phyloP scores from a whole-genome alignment of 805 yeast species.

The Komagataella kurtzmanii region DNA sequence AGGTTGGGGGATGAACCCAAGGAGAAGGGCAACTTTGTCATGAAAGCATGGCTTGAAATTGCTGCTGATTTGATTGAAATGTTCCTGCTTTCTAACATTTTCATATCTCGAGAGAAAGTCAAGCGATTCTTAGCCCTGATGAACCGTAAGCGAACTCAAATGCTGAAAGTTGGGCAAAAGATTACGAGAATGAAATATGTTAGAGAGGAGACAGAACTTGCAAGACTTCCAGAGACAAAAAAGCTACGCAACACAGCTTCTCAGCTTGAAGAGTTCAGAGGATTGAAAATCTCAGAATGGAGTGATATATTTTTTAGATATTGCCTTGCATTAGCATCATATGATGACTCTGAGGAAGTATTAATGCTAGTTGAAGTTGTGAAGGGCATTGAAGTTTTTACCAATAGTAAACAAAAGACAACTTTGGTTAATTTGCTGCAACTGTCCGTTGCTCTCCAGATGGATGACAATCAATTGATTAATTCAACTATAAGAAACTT shows the following conservation, averaged over 20 bases:
- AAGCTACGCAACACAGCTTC: conserved; percentile 15
- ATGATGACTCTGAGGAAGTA: conserved; percentile 38
- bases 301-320: conserved; percentile 72
- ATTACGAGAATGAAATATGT: conserved; percentile 54
- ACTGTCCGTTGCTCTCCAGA: conserved; percentile 35
- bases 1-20: conserved; percentile 36
- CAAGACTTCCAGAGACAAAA: conserved; percentile 7
- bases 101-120: conserved; percentile 67
- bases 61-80: conserved; percentile 77
- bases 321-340: conserved; percentile 51
- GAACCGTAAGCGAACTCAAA: conserved; percentile 43
- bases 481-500: conserved; percentile 48
- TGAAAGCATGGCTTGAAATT: conserved; percentile 67
- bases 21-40: conserved; percentile 43
- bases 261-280: conserved; percentile 54
- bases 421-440: conserved; percentile 51
- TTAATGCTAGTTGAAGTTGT: conserved; percentile 68
- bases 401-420: conserved; percentile 46
- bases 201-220: conserved; percentile 37
- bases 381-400: conserved; percentile 65
- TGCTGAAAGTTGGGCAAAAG: conserved; percentile 59
- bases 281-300: conserved; percentile 71
- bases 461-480: conserved; percentile 38
- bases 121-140: conserved; percentile 58
- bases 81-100: conserved; percentile 63